Evolutionary conservation across 2,329 filamentous ascomycete species (phyloP), one percentile per base, ranked within the genome.

Genomic region (Neonectria coccinea): DNA sequence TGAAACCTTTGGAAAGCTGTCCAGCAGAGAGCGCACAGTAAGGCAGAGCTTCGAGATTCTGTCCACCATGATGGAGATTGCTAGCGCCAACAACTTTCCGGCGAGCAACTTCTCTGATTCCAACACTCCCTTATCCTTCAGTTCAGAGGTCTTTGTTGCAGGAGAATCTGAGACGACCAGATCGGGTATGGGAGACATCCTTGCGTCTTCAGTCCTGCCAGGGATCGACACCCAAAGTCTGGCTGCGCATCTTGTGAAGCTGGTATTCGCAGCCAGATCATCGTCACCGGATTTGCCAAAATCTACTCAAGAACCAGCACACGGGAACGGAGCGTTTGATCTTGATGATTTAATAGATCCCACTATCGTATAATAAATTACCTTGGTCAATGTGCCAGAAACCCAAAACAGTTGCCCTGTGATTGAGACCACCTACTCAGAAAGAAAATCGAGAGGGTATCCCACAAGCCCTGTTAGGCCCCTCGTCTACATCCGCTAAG

Each of bases 11-110:
- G 63, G 59, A 1, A 48, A 44, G 22, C 22, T 12, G 16, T 60
- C 56, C 39, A n/a, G 39, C 10, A 57, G 66, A 50, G 63, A 67
- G 27, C 42, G 44, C 31, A 44, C 56, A 5, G 56, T 54, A 12
- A 63, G 53, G 22, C 41, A 66, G 20, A 53, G 52, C 42, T 55
- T 50, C n/a, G 56, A 59, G 20, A 61, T 67, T 29, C 50, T 67
- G 5, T 59, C 56, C 4, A 14, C 56, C 4, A 44, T 66, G 45
- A n/a, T 63, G 8, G 25, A 25, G 3, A 44, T 58, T 22, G 42
- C 20, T 53, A 18, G 20, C 33, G 12, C 50, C 10, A 33, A 36
- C 18, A 14, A 2, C 3, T 5, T 22, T 5, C 8, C 25, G 29
- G 5, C 4, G 20, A 25, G 6, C 5, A 33, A 29, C 5, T 22